Conservation (phyloP, 163 green algal genomes). For the Trebouxiophyceae sp. region DNA sequence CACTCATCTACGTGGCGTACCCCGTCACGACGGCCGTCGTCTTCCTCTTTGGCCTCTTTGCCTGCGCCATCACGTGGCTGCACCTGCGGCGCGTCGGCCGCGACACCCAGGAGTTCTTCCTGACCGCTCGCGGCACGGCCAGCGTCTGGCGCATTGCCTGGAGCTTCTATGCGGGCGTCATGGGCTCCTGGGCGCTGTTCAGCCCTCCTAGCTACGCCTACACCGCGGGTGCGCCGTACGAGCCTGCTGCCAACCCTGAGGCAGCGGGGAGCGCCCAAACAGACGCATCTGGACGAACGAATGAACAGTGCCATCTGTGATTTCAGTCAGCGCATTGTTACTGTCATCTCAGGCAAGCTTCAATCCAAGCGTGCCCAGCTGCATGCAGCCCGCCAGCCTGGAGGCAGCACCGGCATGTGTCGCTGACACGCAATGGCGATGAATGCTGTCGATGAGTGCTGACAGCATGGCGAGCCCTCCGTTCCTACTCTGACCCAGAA, state of each 20-base stretch:
- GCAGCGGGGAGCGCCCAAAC: too few relatives aligned
- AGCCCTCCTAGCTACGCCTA: conserved; percentile 48
- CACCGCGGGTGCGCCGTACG: conserved; percentile 12
- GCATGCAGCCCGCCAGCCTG: too few relatives aligned
- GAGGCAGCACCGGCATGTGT: neutral
- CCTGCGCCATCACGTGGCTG: conserved; percentile 1
- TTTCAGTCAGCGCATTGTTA: too few relatives aligned
- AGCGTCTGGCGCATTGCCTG: conserved; percentile 35
- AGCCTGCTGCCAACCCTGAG: too few relatives aligned
- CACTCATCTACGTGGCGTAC: conserved; percentile 1
- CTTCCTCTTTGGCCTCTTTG: conserved; percentile 2
- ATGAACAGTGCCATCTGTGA: too few relatives aligned
- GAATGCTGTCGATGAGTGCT: neutral
- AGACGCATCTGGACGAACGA: too few relatives aligned
- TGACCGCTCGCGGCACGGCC: conserved; percentile 13
- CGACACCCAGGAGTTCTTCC: conserved; percentile 15
- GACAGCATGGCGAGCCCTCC: too few relatives aligned
- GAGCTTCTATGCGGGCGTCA: conserved; percentile 53
- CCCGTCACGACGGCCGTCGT: conserved; percentile 6
- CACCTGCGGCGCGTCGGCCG: neutral
- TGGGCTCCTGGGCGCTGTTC: conserved; percentile 66
- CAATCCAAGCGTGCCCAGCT: too few relatives aligned
- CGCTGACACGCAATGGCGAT: neutral
- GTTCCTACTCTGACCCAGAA: too few relatives aligned
- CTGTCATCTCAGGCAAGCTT: too few relatives aligned